Base-by-base conservation (phyloP, 768 basidiomycete genomes). In the Agrocybe chaxingu region DNA sequence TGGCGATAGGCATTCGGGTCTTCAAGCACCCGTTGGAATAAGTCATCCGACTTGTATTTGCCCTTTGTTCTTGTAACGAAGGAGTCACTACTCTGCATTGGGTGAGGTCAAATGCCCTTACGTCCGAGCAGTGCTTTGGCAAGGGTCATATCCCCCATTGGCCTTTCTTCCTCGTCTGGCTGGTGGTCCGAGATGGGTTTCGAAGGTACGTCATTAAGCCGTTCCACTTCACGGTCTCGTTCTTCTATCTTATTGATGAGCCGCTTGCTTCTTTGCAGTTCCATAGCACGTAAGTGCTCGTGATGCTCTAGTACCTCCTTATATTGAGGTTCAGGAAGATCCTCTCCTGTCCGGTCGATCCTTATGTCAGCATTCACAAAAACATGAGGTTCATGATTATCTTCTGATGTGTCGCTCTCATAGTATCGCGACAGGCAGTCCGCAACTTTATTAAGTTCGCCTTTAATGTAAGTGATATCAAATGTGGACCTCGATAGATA, bases 341-440 rank as follows among this genome's bases (percentile, higher is more conserved):
- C 57, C 2, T 67, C 57, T 0, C 52, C 54, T 1, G 39, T 19
- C 0, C 53, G 58, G 34, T 67, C 60, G 0, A 68, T 51, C 8
- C 38, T 30, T 1, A 35, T n/a, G 35, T 68, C 61, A 0, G 53
- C 60, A 6, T 50, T 32, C 0, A 64, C 60, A 48, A 65, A 13
- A 54, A 32, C 6, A 42, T 16, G 16, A 16, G 16, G 31, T 1
- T 50, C 44, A 29, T 63, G 52, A 1, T 24, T 29, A 2, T 66
- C 63, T 0, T 16, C 13, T 0, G 24, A 18, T 0, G 19, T 51
- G 29, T 69, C 65, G 41, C 54, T 61, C 43, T 69, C 57, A 39
- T 65, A 72, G 53, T 55, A 55, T n/a, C 48, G 7, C 0, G 54
- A 58, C 13, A 58, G 45, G 16, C 51, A 50, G 18, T 58, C 57